These are phyloP conservation scores for Trametes punicea DNA, from an alignment of 768 basidiomycete genomes.

Conservation along the genomic window DNA sequence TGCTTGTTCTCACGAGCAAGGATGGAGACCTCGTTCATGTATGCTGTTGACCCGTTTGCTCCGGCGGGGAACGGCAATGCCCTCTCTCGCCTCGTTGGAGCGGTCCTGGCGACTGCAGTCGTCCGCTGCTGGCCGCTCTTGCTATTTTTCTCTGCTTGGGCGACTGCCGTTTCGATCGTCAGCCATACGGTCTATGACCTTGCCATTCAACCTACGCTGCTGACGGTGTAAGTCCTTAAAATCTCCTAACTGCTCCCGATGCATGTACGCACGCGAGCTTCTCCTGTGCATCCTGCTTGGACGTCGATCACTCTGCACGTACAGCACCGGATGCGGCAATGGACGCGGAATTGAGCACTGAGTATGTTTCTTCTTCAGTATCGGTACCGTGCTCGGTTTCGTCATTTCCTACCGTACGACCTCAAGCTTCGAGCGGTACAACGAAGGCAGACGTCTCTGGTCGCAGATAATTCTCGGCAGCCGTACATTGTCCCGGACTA, in stretches of 20 bases:
- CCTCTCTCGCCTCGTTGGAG: slow-evolving; percentile 24
- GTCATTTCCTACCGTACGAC: slow-evolving; percentile 71
- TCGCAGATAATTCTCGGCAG: slow-evolving; percentile 57
- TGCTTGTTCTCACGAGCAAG: background rate
- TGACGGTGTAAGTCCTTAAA: slow-evolving; percentile 55
- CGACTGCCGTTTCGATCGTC: slow-evolving; percentile 53
- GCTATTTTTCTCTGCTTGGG: slow-evolving; percentile 61
- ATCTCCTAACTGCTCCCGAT: background rate
- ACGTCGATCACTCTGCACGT: background rate
- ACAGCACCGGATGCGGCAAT: background rate
- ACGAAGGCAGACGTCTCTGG: slow-evolving; percentile 69
- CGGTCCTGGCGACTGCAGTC: slow-evolving; percentile 38
- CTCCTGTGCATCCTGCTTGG: too few relatives aligned
- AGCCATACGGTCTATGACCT: slow-evolving; percentile 44
- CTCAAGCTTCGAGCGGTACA: slow-evolving; percentile 73
- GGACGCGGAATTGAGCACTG: background rate
- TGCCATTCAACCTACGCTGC: slow-evolving; percentile 48
- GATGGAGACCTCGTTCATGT: slow-evolving; percentile 21
- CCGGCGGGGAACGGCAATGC: slow-evolving; percentile 1
- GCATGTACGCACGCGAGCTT: too few relatives aligned
- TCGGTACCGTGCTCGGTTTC: slow-evolving; percentile 71
- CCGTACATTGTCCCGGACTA: slow-evolving; percentile 55
- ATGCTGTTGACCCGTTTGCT: slow-evolving; percentile 24
- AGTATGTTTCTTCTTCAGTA: slow-evolving; percentile 29
- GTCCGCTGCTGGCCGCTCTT: slow-evolving; percentile 68